Evolutionary conservation across 1,284 basidiomycete species (phyloP), one percentile per base, ranked within the genome.

Genomic region (Ceratobasidium sp.): DNA sequence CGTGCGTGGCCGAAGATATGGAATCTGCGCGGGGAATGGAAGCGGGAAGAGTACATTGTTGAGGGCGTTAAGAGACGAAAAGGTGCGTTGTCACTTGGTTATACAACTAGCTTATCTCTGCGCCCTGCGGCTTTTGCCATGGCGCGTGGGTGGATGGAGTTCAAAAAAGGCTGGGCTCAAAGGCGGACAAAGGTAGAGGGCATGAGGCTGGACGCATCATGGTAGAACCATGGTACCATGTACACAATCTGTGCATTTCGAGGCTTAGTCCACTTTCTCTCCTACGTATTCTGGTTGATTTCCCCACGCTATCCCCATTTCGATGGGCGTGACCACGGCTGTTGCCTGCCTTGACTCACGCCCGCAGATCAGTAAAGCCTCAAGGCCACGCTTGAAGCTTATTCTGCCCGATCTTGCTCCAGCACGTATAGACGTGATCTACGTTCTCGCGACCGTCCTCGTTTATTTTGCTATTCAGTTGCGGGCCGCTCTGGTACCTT

Each of bases 31-130:
- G 58, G 91, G 95, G 49, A 99, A 99, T 86, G 97, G 97, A 82
- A 95, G 95, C 79, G 97, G 97, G 81, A 99, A 99, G 87, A 96
- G 95, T 63, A 99, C 98, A 0, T 90, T 99, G 77, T 94, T 99
- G 92, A 95, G 97, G 83, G 97, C 98, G 82, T 92, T 99, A 83
- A 91, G 95, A 66, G 96, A 97, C 83, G 94, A 95, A 78, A 98
- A 98, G 87, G 96, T 87, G 60, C 33, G 79, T 76, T 23, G 12
- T 49, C 42, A n/a, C 26, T 40, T 69, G 39, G 40, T 42, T 58
- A 28, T 39, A 46, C 23, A 13, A 33, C 33, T n/a, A 18, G 12
- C 44, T 64, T 64, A 40, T 15, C 39, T 42, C 63, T 40, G 44
- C 40, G 23, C 44, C 63, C 23, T 13, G 28, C 15, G n/a, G 49